Evolutionary conservation across 1,284 basidiomycete species (phyloP).

Genomic region (Singerocomus inundabilis): DNA sequence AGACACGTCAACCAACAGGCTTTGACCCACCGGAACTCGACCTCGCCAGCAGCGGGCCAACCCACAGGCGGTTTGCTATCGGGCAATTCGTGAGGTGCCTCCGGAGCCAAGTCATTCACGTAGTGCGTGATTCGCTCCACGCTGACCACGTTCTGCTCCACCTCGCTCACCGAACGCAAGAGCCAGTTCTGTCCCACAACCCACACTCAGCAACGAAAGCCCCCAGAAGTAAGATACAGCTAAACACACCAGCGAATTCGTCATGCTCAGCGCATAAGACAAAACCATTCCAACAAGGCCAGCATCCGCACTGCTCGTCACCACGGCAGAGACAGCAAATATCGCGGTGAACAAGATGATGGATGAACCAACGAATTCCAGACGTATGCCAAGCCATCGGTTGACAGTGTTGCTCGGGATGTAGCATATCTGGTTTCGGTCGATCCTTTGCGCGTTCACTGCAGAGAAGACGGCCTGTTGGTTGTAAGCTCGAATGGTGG

Average conservation of each 20-base stretch:
- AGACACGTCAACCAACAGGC: neutral
- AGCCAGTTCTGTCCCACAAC: slow-evolving; percentile 69
- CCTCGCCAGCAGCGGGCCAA: slow-evolving; percentile 79
- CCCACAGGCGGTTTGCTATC: slow-evolving; percentile 55
- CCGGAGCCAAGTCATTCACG: slow-evolving; percentile 64
- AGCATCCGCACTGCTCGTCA: slow-evolving; percentile 77
- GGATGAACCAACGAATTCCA: slow-evolving; percentile 82
- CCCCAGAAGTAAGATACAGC: fast-evolving
- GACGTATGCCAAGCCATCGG: slow-evolving; percentile 75
- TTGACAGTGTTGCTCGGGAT: slow-evolving; percentile 73
- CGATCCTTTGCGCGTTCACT: slow-evolving; percentile 77
- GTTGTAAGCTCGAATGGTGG: slow-evolving; percentile 82
- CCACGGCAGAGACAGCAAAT: slow-evolving; percentile 69
- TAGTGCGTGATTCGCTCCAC: slow-evolving; percentile 78
- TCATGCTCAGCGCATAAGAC: slow-evolving; percentile 82
- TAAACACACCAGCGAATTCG: slow-evolving; percentile 62
- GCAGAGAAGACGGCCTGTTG: slow-evolving; percentile 74
- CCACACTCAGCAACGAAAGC: neutral
- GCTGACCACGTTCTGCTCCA: slow-evolving; percentile 93
- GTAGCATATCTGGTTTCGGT: slow-evolving; percentile 83
- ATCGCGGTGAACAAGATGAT: slow-evolving; percentile 78
- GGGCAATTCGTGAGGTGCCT: slow-evolving; percentile 74
- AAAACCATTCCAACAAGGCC: slow-evolving; percentile 91
- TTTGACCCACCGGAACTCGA: slow-evolving; percentile 67
- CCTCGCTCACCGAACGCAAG: slow-evolving; percentile 87